Percentiles rank a stretch among this genome's conserved stretches.
Evolutionary conservation across 352 stramenopile genomes (phyloP).

Genomic region (Globisporangium cylindrosporum): DNA sequence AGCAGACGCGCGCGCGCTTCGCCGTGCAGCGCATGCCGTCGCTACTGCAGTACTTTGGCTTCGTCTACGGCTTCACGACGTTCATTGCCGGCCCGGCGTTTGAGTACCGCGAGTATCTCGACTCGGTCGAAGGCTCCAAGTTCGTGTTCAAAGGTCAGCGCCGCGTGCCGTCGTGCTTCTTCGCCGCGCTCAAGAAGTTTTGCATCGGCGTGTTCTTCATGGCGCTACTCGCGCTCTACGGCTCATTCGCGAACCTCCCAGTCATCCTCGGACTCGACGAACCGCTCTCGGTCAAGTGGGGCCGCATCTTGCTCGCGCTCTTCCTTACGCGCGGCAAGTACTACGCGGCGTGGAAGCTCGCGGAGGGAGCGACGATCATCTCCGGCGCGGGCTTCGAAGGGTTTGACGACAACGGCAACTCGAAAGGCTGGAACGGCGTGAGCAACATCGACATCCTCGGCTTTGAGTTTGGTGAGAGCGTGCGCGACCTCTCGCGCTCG

Average conservation of each 20-base stretch:
- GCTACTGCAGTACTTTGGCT: conserved; percentile 95
- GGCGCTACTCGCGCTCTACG: conserved; percentile 39
- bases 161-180: conserved; percentile 27
- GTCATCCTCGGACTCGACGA: conserved; percentile 42
- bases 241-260: conserved; percentile 41
- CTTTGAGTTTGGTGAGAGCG: conserved; percentile 92
- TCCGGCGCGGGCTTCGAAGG: conserved; percentile 92
- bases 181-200: conserved; percentile 53
- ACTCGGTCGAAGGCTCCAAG: conserved; percentile 53
- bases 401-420: conserved; percentile 82
- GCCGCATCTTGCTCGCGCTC: conserved; percentile 76
- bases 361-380: conserved; percentile 77
- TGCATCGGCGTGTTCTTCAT: conserved; percentile 50
- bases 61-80: conserved; percentile 96
- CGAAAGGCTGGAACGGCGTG: conserved; percentile 90
- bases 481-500: conserved; percentile 83
- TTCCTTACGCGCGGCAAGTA: conserved; percentile 94
- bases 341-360: conserved; percentile 95
- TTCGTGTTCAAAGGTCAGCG: conserved; percentile 42
- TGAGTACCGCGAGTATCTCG: conserved; percentile 93
- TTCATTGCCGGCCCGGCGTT: conserved; percentile 94
- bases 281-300: conserved; percentile 73
- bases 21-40: conserved; percentile 82
- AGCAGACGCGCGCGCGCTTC: conserved; percentile 29
- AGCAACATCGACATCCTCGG: conserved; percentile 96